A percentile compares a stretch with the other conserved stretches of the same genome.
phyloP scores from a whole-genome alignment of 192 early-diverging fungal genomes.

The Spizellomyces punctatus region DNA sequence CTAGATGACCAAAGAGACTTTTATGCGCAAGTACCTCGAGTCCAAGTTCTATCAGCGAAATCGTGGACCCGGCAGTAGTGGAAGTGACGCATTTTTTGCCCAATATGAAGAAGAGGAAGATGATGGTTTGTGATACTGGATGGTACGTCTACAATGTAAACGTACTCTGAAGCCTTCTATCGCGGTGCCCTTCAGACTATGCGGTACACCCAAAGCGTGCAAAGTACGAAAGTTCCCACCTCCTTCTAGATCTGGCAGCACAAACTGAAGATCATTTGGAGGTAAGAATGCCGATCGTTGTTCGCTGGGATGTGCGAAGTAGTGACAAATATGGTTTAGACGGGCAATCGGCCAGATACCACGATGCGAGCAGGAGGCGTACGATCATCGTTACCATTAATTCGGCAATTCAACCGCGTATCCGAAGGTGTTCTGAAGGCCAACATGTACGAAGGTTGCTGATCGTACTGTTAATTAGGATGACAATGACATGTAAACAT shows the following conservation, averaged over 20 bases:
- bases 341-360: slow-evolving; percentile 77
- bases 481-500: no score
- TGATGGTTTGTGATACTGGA: slow-evolving; percentile 34
- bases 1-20: slow-evolving; percentile 69
- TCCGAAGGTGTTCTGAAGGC: slow-evolving; percentile 76
- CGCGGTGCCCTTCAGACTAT: neutral
- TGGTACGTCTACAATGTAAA: neutral
- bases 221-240: slow-evolving; percentile 59
- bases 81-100: slow-evolving; percentile 78
- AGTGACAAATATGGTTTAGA: slow-evolving; percentile 33
- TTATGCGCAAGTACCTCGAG: slow-evolving; percentile 85
- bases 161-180: neutral
- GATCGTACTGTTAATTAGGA: slow-evolving; percentile 41
- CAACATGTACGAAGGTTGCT: neutral
- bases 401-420: slow-evolving; percentile 88
- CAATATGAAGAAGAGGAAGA: slow-evolving; percentile 79
- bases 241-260: slow-evolving; percentile 77
- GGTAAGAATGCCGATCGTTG: slow-evolving; percentile 40
- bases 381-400: slow-evolving; percentile 71
- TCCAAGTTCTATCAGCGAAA: slow-evolving; percentile 88
- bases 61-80: slow-evolving; percentile 42
- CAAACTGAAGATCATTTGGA: slow-evolving; percentile 82
- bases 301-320: slow-evolving; percentile 23
- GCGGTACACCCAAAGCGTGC: slow-evolving; percentile 45
- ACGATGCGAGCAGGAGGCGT: slow-evolving; percentile 75